Conservation (phyloP, 2,329 filamentous ascomycete species). For the Aspergillus oerlinghausenensis region DNA sequence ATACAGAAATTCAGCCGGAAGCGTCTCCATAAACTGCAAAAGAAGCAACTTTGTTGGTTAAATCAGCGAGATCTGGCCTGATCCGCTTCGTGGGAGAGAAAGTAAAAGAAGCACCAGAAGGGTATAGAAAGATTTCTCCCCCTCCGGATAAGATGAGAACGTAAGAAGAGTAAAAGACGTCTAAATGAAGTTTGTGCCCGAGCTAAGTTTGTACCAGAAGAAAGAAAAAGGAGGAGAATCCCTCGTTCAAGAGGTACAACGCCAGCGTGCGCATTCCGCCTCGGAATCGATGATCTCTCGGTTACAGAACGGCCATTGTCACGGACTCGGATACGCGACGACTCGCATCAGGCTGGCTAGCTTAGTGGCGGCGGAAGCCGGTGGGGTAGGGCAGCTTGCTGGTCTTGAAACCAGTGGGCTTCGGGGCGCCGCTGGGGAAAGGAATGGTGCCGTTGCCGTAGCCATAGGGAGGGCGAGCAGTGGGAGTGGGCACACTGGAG, state of each 20-base stretch:
- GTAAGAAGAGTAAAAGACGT: slow-evolving; percentile 11
- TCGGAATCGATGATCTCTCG: slow-evolving; percentile 16
- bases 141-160: slow-evolving; percentile 4
- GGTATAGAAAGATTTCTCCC: not conserved
- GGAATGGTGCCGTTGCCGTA: slow-evolving; percentile 17
- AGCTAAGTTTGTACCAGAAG: slow-evolving; percentile 16
- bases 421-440: slow-evolving; percentile 13
- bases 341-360: slow-evolving; percentile 10
- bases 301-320: slow-evolving; percentile 10
- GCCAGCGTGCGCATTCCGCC: slow-evolving; percentile 19
- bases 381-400: slow-evolving; percentile 21
- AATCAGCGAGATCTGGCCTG: slow-evolving; percentile 2
- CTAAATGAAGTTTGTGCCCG: not conserved
- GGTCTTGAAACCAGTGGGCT: slow-evolving; percentile 29
- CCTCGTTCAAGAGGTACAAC: slow-evolving; percentile 21
- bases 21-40: slow-evolving; percentile 5
- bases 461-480: too few species aligned
- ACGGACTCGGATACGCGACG: not conserved
- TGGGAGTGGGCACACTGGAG: not conserved
- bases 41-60: slow-evolving; percentile 12
- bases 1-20: slow-evolving; percentile 11
- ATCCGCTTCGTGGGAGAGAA: not conserved
- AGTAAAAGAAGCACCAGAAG: slow-evolving; percentile 9
- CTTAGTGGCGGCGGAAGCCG: slow-evolving; percentile 22
- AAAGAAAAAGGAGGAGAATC: slow-evolving; percentile 14